A percentile compares a stretch with the other conserved stretches of the same genome.
Evolutionary conservation across 495 filamentous ascomycete species (phyloP).

Genomic region (Chaetomium cochliodes): DNA sequence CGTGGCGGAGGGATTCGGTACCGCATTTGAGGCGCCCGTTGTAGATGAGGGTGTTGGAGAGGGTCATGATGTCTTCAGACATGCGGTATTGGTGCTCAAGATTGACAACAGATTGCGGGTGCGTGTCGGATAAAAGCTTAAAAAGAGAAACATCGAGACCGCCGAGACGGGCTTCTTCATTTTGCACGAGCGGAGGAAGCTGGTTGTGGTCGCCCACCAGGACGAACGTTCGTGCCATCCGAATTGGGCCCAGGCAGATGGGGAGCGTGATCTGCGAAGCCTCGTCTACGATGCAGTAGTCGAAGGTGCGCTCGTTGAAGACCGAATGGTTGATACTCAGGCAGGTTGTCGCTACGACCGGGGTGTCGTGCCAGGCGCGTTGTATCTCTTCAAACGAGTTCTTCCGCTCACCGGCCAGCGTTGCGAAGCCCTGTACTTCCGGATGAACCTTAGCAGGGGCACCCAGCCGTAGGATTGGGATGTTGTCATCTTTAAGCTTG

Average conservation of each 20-base stretch:
- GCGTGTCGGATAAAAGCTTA: slow-evolving; percentile 82
- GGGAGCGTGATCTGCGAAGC: slow-evolving; percentile 96
- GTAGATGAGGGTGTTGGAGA: slow-evolving; percentile 93
- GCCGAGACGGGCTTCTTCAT: slow-evolving; percentile 78
- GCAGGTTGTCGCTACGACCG: slow-evolving; percentile 92
- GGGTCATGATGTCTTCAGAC: slow-evolving; percentile 92
- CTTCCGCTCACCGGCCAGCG: slow-evolving; percentile 68
- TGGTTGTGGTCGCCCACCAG: slow-evolving; percentile 97
- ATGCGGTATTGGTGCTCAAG: slow-evolving; percentile 97
- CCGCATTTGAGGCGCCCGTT: slow-evolving; percentile 86
- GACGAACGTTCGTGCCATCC: slow-evolving; percentile 89
- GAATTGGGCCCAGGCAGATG: slow-evolving; percentile 87
- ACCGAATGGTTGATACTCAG: slow-evolving; percentile 84
- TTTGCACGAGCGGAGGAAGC: slow-evolving; percentile 89
- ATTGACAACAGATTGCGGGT: slow-evolving; percentile 82
- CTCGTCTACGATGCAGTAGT: slow-evolving; percentile 98
- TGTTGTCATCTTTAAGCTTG: slow-evolving; percentile 76
- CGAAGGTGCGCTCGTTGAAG: slow-evolving; percentile 86
- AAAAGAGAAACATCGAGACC: slow-evolving; percentile 92
- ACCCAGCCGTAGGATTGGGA: slow-evolving; percentile 81
- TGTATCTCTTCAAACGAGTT: slow-evolving; percentile 78
- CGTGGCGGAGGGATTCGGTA: slow-evolving; percentile 66
- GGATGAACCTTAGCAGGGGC: slow-evolving; percentile 79
- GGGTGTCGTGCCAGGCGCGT: slow-evolving; percentile 74
- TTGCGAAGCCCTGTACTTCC: slow-evolving; percentile 79